A percentile compares a stretch with the other conserved stretches of the same genome.
Conservation (phyloP, 306 rosid genomes). For the Citrullus colocynthis region DNA sequence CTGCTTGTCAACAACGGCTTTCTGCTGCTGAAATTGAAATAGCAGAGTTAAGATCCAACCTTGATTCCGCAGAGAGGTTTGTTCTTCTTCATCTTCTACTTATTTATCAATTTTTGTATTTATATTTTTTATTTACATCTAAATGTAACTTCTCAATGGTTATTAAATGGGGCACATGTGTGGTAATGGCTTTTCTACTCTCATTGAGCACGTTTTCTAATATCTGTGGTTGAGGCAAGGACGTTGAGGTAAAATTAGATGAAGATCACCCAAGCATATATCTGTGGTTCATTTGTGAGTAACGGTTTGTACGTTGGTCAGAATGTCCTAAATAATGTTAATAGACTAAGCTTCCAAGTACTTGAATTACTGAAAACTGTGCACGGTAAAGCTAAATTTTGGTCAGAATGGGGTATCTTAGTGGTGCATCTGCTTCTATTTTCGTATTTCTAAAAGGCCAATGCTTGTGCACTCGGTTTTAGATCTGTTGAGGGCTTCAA, state of each 20-base stretch:
- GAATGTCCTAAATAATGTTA: background rate
- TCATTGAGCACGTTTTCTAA: background rate
- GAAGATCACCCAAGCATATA: background rate
- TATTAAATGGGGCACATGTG: background rate
- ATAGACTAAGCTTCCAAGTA: background rate
- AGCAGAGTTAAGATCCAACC: constrained; percentile 51
- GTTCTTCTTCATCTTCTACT: constrained; percentile 3
- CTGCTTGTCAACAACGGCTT: constrained; percentile 89
- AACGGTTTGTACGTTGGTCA: background rate
- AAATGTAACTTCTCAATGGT: background rate
- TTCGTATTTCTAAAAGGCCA: background rate
- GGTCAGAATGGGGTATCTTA: background rate
- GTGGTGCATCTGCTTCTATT: background rate
- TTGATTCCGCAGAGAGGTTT: constrained; percentile 75
- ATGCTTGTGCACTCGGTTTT: background rate
- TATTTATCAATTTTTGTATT: background rate
- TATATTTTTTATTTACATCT: background rate
- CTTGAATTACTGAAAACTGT: background rate
- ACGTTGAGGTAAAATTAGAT: background rate
- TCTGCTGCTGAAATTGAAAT: constrained; percentile 70
- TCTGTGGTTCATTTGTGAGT: background rate
- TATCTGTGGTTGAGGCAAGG: background rate
- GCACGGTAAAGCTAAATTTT: background rate
- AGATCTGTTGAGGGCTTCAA: background rate
- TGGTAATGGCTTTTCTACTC: background rate